Percentiles rank a stretch among this genome's conserved stretches.
These are phyloP conservation scores for Ampelomyces quisqualis DNA, from an alignment of 2,329 filamentous ascomycete genomes.

Conservation along the genomic window DNA sequence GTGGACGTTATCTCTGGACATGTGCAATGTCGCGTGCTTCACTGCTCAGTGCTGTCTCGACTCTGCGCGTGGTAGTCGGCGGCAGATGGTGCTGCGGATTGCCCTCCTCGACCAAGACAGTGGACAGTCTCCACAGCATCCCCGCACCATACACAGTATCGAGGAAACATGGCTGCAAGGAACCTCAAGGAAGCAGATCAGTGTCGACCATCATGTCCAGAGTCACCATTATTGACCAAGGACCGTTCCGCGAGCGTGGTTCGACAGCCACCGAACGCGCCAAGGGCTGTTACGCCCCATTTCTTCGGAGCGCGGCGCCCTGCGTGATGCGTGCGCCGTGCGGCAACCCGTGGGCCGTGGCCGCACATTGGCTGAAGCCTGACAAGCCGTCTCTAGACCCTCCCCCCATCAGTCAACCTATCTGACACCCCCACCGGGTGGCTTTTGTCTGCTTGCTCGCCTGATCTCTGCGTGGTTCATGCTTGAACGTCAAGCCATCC, in stretches of 20 bases:
- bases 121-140: too few species aligned
- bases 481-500: constrained; percentile 10
- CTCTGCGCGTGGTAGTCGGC: too few species aligned
- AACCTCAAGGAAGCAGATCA: too few species aligned
- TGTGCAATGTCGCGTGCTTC: constrained; percentile 3
- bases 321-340: constrained; percentile 23
- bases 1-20: constrained; percentile 18
- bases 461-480: constrained; percentile 11
- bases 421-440: constrained; percentile 34
- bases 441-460: constrained; percentile 14
- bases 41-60: constrained; percentile 3
- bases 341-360: too few species aligned
- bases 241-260: constrained; percentile 35
- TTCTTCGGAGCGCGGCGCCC: constrained; percentile 8
- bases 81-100: too few species aligned
- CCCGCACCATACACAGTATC: too few species aligned
- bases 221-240: too few species aligned
- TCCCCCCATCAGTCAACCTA: constrained; percentile 19
- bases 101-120: too few species aligned
- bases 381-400: too few species aligned
- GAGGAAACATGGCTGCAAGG: not conserved
- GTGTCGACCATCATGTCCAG: too few species aligned
- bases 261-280: constrained; percentile 21
- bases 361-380: constrained; percentile 32
- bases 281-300: constrained; percentile 10